Conservation (phyloP, 2,329 filamentous ascomycete genomes). For the Xylaria sp. region DNA sequence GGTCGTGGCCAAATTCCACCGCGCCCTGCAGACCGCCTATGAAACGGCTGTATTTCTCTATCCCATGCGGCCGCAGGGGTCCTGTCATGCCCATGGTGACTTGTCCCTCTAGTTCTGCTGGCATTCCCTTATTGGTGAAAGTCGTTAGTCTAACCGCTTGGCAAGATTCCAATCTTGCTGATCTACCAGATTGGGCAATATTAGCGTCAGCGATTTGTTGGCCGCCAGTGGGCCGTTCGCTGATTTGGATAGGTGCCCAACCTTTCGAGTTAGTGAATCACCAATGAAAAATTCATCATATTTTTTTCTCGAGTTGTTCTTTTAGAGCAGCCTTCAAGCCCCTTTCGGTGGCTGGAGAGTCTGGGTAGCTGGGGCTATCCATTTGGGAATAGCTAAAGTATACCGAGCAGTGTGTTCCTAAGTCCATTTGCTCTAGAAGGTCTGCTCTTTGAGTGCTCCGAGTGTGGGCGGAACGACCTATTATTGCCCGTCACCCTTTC, state of each 20-base stretch:
- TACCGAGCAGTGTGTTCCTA: not conserved
- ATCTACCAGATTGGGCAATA: slow-evolving; percentile 27
- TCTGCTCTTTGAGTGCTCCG: not conserved
- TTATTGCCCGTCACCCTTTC: not conserved
- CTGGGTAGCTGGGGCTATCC: not conserved
- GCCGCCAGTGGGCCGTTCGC: slow-evolving; percentile 11
- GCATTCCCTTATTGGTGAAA: slow-evolving; percentile 30
- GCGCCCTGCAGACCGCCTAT: slow-evolving; percentile 17
- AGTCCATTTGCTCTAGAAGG: not conserved
- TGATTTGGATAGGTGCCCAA: slow-evolving; percentile 20
- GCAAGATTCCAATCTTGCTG: slow-evolving; percentile 30
- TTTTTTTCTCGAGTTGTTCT: not conserved
- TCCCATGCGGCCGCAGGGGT: not conserved
- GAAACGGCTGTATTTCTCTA: slow-evolving; percentile 10
- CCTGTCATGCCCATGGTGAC: slow-evolving; percentile 15
- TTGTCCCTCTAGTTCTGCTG: slow-evolving; percentile 28
- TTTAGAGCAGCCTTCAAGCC: not conserved
- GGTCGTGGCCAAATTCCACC: slow-evolving; percentile 1
- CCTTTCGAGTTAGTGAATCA: slow-evolving; percentile 24
- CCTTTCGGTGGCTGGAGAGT: not conserved
- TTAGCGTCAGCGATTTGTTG: slow-evolving; percentile 20
- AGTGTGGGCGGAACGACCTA: not conserved
- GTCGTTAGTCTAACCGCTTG: slow-evolving; percentile 17
- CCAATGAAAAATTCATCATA: not conserved
- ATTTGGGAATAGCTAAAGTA: not conserved